phyloP scores from a whole-genome alignment of 1,284 basidiomycete genomes.

The Macrocybe sp. region DNA sequence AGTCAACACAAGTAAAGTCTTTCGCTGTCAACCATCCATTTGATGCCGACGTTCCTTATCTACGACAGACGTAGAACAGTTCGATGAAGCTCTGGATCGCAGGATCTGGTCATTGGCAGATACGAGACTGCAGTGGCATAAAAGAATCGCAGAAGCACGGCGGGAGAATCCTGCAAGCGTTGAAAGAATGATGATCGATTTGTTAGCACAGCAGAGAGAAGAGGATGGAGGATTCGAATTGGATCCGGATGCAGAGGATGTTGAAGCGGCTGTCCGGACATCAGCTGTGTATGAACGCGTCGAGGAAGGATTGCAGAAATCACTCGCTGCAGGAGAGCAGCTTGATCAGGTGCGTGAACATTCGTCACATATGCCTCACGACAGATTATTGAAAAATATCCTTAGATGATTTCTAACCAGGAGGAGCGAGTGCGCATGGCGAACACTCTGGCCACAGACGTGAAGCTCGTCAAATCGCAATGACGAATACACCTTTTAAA shows the following conservation, averaged over 20 bases:
- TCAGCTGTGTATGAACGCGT: slow-evolving; percentile 11
- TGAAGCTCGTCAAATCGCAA: slow-evolving; percentile 42
- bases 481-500: neutral
- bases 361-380: neutral
- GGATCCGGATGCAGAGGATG: neutral
- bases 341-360: slow-evolving; percentile 42
- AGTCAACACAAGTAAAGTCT: slow-evolving; percentile 40
- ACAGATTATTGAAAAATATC: slow-evolving; percentile 3
- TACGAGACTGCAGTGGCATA: slow-evolving; percentile 64
- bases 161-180: slow-evolving; percentile 52
- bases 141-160: slow-evolving; percentile 57
- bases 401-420: slow-evolving; percentile 40
- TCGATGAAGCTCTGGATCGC: slow-evolving; percentile 76
- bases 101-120: slow-evolving; percentile 67
- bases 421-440: slow-evolving; percentile 37
- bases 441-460: slow-evolving; percentile 36
- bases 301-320: slow-evolving; percentile 26
- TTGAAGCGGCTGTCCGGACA: slow-evolving; percentile 7
- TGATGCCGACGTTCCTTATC: slow-evolving; percentile 2
- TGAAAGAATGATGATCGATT: slow-evolving; percentile 39
- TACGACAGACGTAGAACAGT: slow-evolving; percentile 61
- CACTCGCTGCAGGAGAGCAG: slow-evolving; percentile 39
- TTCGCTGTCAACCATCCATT: neutral
- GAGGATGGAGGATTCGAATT: slow-evolving; percentile 24
- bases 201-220: slow-evolving; percentile 40